These are phyloP conservation scores for Drechslerella dactyloides DNA, from an alignment of 2,329 filamentous ascomycete genomes.

Conservation along the genomic window DNA sequence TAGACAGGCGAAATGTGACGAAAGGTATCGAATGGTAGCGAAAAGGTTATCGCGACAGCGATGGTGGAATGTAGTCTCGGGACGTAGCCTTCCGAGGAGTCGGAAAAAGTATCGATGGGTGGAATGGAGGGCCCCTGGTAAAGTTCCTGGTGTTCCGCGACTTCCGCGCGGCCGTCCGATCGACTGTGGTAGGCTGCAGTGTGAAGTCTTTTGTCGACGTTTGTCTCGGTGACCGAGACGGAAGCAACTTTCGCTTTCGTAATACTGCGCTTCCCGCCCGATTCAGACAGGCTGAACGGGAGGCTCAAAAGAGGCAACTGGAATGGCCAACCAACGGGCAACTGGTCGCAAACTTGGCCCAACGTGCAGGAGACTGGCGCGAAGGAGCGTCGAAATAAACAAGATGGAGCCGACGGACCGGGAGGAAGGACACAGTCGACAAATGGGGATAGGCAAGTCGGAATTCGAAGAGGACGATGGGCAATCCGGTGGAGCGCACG, in stretches of 20 bases:
- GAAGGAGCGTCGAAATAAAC: neutral
- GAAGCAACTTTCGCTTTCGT: neutral
- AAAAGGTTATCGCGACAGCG: neutral
- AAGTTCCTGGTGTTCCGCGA: neutral
- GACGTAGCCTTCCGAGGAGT: neutral
- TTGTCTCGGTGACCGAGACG: neutral
- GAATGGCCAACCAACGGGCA: neutral
- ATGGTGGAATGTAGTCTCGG: neutral
- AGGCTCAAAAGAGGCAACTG: neutral
- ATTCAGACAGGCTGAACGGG: slow-evolving; percentile 38
- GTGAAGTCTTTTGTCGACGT: neutral
- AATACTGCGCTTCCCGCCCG: slow-evolving; percentile 10
- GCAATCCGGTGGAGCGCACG: neutral
- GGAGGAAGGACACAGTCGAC: neutral
- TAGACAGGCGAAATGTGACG: slow-evolving; percentile 3
- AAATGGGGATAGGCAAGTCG: neutral
- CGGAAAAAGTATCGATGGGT: neutral
- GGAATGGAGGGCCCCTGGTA: too few species aligned
- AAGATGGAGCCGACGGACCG: neutral
- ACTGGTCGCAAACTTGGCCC: slow-evolving; percentile 11
- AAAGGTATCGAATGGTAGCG: too few species aligned
- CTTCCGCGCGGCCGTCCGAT: neutral
- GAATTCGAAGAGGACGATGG: neutral
- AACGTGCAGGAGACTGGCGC: neutral
- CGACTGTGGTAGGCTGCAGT: neutral